Evolutionary conservation across 192 early-diverging fungal species (phyloP).

Genomic region (Neocallimastix lanati): DNA sequence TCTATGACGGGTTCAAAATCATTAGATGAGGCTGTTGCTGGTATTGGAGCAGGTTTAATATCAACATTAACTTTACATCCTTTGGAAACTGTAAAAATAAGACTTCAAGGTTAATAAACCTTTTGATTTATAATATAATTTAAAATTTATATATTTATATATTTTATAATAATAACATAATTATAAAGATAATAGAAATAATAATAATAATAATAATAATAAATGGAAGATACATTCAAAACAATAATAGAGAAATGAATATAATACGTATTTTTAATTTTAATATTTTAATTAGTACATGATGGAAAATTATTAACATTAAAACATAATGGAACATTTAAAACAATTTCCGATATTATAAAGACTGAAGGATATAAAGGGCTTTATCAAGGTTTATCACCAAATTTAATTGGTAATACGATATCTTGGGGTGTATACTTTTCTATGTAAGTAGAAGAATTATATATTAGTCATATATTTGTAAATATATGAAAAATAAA

Average conservation of each 20-base stretch:
- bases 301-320: neutral
- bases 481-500: too few species aligned
- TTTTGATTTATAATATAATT: neutral
- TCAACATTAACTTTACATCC: slow-evolving; percentile 74
- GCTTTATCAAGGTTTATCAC: slow-evolving; percentile 74
- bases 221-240: too few species aligned
- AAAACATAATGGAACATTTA: slow-evolving; percentile 35
- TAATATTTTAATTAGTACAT: neutral
- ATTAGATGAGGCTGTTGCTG: slow-evolving; percentile 71
- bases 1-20: slow-evolving; percentile 1
- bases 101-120: slow-evolving; percentile 50
- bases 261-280: too few species aligned
- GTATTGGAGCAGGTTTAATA: slow-evolving; percentile 63
- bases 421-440: slow-evolving; percentile 96
- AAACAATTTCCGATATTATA: slow-evolving; percentile 36
- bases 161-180: too few species aligned
- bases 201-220: too few species aligned
- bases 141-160: too few species aligned
- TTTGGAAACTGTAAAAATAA: slow-evolving; percentile 79
- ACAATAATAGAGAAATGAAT: too few species aligned
- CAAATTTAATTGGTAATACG: slow-evolving; percentile 80
- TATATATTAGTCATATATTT: too few species aligned
- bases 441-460: slow-evolving; percentile 46
- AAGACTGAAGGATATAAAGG: slow-evolving; percentile 42
- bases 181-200: too few species aligned